phyloP scores from a whole-genome alignment of 75 land plant genomes.

The Chamaecyparis obtusa region DNA sequence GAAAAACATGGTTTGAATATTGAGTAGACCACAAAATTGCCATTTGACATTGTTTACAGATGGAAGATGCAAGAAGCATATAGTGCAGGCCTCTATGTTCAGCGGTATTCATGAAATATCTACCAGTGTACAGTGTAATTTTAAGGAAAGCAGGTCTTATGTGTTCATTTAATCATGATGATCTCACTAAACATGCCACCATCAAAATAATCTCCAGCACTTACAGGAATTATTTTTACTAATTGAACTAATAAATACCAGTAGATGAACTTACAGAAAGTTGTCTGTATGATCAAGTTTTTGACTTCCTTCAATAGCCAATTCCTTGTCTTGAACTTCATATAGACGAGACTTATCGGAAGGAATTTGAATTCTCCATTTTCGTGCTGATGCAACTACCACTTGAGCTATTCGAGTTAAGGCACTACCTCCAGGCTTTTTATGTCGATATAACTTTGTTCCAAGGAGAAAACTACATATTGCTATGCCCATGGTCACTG shows the following conservation, averaged over 20 bases:
- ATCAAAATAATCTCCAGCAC: slow-evolving; percentile 6
- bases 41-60: neutral
- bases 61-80: neutral
- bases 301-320: slow-evolving; percentile 56
- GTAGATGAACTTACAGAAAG: slow-evolving; percentile 11
- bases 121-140: neutral
- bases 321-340: slow-evolving; percentile 56
- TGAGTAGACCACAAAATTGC: neutral
- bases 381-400: slow-evolving; percentile 49
- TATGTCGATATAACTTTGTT: slow-evolving; percentile 45
- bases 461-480: slow-evolving; percentile 57
- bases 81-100: neutral
- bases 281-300: slow-evolving; percentile 58
- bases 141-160: neutral
- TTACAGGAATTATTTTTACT: neutral
- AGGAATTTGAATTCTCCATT: slow-evolving; percentile 37
- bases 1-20: neutral
- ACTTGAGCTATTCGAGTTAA: slow-evolving; percentile 76
- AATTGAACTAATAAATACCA: neutral
- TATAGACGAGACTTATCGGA: slow-evolving; percentile 35
- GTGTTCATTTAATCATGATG: neutral
- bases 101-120: neutral
- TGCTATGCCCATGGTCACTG: slow-evolving; percentile 67
- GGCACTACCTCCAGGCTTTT: slow-evolving; percentile 80
- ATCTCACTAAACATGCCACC: neutral